Percentiles rank a stretch among this genome's conserved stretches.
Evolutionary conservation across 148 eudicot genomes (phyloP).

Genomic region (Rheum nobile): DNA sequence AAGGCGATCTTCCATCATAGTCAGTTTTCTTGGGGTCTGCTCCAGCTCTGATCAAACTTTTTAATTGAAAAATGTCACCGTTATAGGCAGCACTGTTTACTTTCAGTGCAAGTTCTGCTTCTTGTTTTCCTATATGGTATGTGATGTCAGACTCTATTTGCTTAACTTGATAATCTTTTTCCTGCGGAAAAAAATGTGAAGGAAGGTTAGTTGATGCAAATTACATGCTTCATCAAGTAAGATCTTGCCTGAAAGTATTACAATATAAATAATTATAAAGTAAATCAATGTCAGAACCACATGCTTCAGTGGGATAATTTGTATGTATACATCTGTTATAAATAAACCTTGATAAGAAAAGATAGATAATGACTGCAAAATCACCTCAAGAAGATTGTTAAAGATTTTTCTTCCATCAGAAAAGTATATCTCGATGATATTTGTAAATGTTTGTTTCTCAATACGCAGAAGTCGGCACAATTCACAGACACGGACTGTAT

Average conservation of each 20-base stretch:
- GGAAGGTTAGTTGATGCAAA: not conserved
- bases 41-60: conserved; percentile 59
- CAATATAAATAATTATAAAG: not conserved
- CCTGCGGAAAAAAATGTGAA: conserved; percentile 31
- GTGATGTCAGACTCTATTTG: conserved; percentile 71
- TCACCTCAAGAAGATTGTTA: conserved; percentile 77
- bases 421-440: conserved; percentile 76
- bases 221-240: not conserved
- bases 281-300: not conserved
- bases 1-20: conserved; percentile 80
- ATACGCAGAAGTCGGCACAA: conserved; percentile 77
- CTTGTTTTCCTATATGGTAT: conserved; percentile 72
- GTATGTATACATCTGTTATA: not conserved
- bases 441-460: conserved; percentile 76
- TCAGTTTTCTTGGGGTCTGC: conserved; percentile 86
- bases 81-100: conserved; percentile 74
- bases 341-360: not conserved
- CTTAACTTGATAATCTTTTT: conserved; percentile 51
- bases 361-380: not conserved
- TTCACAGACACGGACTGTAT: conserved; percentile 63
- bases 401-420: conserved; percentile 67
- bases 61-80: conserved; percentile 74
- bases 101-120: conserved; percentile 89
- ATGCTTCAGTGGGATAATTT: not conserved
- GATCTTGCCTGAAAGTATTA: not conserved